Base-by-base conservation (phyloP, 495 filamentous ascomycete species). In the Cercophora scortea region DNA sequence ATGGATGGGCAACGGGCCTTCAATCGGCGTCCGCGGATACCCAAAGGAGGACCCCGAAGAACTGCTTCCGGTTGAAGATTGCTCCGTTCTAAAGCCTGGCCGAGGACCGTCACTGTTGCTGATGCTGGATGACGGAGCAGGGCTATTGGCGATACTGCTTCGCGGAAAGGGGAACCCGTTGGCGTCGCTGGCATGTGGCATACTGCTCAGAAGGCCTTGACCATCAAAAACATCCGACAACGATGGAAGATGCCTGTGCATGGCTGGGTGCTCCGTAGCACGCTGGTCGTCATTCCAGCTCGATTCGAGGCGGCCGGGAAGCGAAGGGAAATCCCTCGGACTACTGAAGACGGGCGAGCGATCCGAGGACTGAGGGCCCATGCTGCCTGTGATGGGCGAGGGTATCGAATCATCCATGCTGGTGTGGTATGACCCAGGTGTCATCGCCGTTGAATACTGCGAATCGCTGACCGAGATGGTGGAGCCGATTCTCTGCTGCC, bases 1-100 rank as follows among this genome's bases (percentile, higher is more conserved):
- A 49, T 77, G 72, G 41, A 77, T 75, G 12, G 74, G 72, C 25
- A 77, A 49, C 9, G 70, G 61, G 0, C 67, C 69, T 25, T 77
- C 74, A 46, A 66, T 63, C 6, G 71, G 67, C 11, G 72, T 71
- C 44, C 73, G 67, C 1, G 71, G 65, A 32, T 59, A 56, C n/a
- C 60, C 48, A 45, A 52, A 66, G 0, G 57, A 55, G 3, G 61
- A 62, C 32, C 38, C 53, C 8, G 71, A 67, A 2, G 71, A 68
- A 11, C 61, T 44, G 41, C 63, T 71, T n/a, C 63, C 68, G 5
- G 45, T 52, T 16, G 64, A 69, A 15, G 71, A 69, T 40, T 67
- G 63, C 34, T 73, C 69, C n/a, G 70, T 66, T n/a, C 62, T 68
- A 17, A 69, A 40, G 25, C 58, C 50, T 12, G 71, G 64, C 18